Evolutionary conservation across 768 basidiomycete genomes (phyloP).

Genomic region (Strobilomyces echinocephalus): DNA sequence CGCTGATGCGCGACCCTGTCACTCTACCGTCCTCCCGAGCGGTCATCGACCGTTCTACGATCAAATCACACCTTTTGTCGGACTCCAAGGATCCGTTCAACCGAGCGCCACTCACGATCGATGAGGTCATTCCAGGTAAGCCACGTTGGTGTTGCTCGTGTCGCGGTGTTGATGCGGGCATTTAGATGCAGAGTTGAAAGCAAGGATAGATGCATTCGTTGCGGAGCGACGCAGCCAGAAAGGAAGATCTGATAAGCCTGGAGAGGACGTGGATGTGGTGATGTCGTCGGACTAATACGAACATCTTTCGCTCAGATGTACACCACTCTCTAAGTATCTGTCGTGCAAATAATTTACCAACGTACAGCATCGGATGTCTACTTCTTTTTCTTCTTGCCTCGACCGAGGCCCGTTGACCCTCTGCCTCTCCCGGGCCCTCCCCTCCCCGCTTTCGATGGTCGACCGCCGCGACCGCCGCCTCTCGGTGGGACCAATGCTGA

Average conservation of each 20-base stretch:
- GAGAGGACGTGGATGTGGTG: slow-evolving; percentile 29
- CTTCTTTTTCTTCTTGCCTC: slow-evolving; percentile 32
- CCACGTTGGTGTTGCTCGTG: slow-evolving; percentile 2
- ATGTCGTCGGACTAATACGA: slow-evolving; percentile 17
- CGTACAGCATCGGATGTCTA: slow-evolving; percentile 12
- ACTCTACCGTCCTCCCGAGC: slow-evolving; percentile 76
- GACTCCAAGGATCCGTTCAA: slow-evolving; percentile 96
- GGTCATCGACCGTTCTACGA: slow-evolving; percentile 83
- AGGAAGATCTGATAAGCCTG: slow-evolving; percentile 13
- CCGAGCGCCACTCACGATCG: slow-evolving; percentile 72
- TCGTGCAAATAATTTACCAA: slow-evolving; percentile 5
- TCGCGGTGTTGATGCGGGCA: slow-evolving; percentile 6
- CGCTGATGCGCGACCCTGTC: slow-evolving; percentile 94
- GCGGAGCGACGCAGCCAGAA: slow-evolving; percentile 48
- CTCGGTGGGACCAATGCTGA: slow-evolving; percentile 19
- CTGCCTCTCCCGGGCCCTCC: slow-evolving; percentile 27
- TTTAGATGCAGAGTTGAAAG: slow-evolving; percentile 65
- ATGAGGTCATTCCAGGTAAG: slow-evolving; percentile 74
- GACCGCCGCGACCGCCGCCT: slow-evolving; percentile 23
- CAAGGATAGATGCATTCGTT: slow-evolving; percentile 68
- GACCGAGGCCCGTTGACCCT: slow-evolving; percentile 21
- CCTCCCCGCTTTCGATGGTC: slow-evolving; percentile 23
- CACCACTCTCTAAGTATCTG: neutral
- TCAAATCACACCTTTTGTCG: slow-evolving; percentile 90
- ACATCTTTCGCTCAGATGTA: slow-evolving; percentile 1